Evolutionary conservation across 2,329 filamentous ascomycete genomes (phyloP), one percentile per base, ranked within the genome.

Genomic region (Cladosporium sp.): DNA sequence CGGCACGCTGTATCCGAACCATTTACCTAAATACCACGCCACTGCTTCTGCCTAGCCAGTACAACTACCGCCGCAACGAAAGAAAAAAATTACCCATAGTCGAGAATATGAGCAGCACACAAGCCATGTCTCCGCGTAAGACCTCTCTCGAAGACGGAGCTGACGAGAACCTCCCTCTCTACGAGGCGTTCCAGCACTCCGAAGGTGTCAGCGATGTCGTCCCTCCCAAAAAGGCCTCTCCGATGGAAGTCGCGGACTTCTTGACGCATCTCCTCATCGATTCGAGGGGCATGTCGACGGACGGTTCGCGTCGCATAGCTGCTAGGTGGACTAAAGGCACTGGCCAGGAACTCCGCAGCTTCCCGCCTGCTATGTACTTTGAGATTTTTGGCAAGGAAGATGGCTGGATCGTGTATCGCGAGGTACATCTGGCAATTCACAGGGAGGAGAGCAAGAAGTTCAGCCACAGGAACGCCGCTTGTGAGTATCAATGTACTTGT

Each of bases 381-480:
- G 54, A 61, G 3, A 58, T 65, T 10, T 61, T 65, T 42, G 61
- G 60, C 12, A 13, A 34, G 7, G 59, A 62, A 19, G 59, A 64
- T 24, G 60, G 54, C 1, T 64, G 62, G 62, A 55, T 58, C 25
- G 54, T 64, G 4, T 64, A 60, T 52, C 59, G 58, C 34, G 62
- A 60, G 17, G 53, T 59, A 1, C 51, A 57, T 13, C 3, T 59
- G 2, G 47, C 53, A 1, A 35, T 56, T 20, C 35, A 32, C 24
- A 36, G 51, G n/a, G 49, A 57, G 34, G 32, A 20, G 24, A 47
- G 47, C 44, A 19, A 12, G 19, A 7, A 8, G 7, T 12, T 32
- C 7, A 10, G 15, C 24, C 19, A 47, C 25, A 47, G 5, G 9
- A 17, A 13, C 17, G 25, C 24, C 10, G 7, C 15, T 12, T 19